These are phyloP conservation scores for Diplodia corticola DNA, from an alignment of 2,329 filamentous ascomycete genomes.

Conservation along the genomic window DNA sequence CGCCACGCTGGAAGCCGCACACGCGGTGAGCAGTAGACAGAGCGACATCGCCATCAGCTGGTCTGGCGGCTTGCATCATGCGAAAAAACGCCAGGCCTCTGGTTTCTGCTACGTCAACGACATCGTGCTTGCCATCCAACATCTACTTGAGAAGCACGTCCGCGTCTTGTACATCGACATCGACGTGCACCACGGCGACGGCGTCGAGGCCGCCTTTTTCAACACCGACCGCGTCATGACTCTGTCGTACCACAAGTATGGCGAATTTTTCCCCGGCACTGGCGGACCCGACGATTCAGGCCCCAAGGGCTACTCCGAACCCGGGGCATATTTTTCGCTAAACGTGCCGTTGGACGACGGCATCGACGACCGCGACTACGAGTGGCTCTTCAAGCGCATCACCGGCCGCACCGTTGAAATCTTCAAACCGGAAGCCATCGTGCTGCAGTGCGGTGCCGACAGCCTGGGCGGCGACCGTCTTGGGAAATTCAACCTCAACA, in stretches of 20 bases:
- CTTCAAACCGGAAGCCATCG: conserved; percentile 88
- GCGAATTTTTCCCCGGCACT: conserved; percentile 91
- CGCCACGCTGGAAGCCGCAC: conserved; percentile 84
- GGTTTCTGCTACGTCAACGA: conserved; percentile 99
- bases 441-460: conserved; percentile 93
- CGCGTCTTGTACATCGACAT: conserved; percentile 95
- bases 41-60: conserved; percentile 97
- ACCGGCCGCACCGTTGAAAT: conserved; percentile 75
- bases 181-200: conserved; percentile 88
- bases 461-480: conserved; percentile 90
- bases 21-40: conserved; percentile 81
- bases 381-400: conserved; percentile 77
- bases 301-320: conserved; percentile 77
- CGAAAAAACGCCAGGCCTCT: conserved; percentile 88
- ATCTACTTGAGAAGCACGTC: conserved; percentile 77
- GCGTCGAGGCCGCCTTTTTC: conserved; percentile 88
- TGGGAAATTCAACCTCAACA: conserved; percentile 94
- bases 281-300: conserved; percentile 85
- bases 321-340: conserved; percentile 83
- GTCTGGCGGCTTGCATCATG: conserved; percentile 95
- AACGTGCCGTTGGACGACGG: conserved; percentile 90
- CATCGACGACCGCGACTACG: conserved; percentile 88
- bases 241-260: conserved; percentile 95
- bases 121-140: conserved; percentile 89
- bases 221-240: conserved; percentile 89